These are phyloP conservation scores for Suillus subluteus DNA, from an alignment of 768 basidiomycete species.

Conservation along the genomic window DNA sequence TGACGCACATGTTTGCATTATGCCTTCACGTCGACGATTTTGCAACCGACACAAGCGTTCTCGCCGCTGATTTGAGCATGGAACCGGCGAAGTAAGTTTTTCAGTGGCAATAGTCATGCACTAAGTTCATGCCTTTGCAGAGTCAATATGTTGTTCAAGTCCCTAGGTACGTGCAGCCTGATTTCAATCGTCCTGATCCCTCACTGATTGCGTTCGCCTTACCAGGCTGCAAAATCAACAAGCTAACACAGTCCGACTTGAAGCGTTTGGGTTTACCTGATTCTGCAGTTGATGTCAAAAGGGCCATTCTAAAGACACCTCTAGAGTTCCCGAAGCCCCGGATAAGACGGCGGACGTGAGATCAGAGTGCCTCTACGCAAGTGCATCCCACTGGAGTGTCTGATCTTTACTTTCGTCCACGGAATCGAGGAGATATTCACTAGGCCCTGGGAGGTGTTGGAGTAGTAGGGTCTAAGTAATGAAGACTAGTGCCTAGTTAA, in stretches of 20 bases:
- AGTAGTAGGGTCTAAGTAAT: too few species aligned
- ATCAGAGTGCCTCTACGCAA: background rate
- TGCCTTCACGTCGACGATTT: constrained; percentile 82
- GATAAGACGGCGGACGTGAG: constrained; percentile 34
- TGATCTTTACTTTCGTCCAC: background rate
- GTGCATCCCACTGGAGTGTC: too few species aligned
- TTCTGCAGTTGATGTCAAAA: constrained; percentile 62
- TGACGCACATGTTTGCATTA: constrained; percentile 81
- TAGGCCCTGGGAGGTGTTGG: background rate
- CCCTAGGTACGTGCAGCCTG: constrained; percentile 53
- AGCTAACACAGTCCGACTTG: constrained; percentile 62
- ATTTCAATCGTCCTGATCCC: background rate
- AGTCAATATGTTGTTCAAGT: constrained; percentile 73
- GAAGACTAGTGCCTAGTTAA: background rate
- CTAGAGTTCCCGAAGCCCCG: constrained; percentile 79
- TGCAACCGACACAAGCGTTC: constrained; percentile 62
- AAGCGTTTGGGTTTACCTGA: constrained; percentile 70
- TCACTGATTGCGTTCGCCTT: constrained; percentile 11
- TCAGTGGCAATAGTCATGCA: background rate
- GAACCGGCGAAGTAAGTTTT: constrained; percentile 60
- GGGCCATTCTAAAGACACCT: constrained; percentile 76
- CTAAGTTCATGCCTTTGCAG: constrained; percentile 34
- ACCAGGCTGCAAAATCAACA: constrained; percentile 72
- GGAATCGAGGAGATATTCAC: background rate
- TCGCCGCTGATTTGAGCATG: constrained; percentile 80